Evolutionary conservation across 1,139 yeast genomes (phyloP).

Genomic region (Scheffersomyces insectosa): DNA sequence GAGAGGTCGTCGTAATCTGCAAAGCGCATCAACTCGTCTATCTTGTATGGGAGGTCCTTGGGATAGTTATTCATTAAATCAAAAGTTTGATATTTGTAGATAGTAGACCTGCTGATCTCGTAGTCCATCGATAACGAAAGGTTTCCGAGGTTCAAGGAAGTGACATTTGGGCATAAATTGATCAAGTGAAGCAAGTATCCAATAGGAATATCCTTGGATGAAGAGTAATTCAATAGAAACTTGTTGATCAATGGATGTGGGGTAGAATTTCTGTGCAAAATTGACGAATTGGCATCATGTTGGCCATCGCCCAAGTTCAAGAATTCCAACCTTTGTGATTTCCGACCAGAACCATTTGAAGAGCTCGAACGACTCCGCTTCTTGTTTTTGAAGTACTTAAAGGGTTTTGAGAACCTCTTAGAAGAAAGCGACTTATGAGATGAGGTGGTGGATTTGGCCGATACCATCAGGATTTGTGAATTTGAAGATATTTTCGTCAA

Average conservation of each 20-base stretch:
- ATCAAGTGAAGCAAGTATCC: constrained; percentile 66
- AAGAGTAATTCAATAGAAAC: constrained; percentile 56
- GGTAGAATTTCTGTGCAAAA: constrained; percentile 14
- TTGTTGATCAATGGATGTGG: constrained; percentile 63
- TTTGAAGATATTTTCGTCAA: constrained; percentile 30
- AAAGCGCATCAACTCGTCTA: constrained; percentile 24
- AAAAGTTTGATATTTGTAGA: constrained; percentile 39
- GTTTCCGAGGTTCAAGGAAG: constrained; percentile 51
- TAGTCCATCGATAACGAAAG: constrained; percentile 62
- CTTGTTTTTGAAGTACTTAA: constrained; percentile 25
- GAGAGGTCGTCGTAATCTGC: constrained; percentile 12
- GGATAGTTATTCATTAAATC: constrained; percentile 43
- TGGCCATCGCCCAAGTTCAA: background rate
- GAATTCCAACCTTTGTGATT: background rate
- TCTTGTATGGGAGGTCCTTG: constrained; percentile 24
- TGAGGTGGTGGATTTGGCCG: constrained; percentile 19
- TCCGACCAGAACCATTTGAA: background rate
- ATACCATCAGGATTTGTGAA: constrained; percentile 18
- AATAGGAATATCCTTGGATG: constrained; percentile 65
- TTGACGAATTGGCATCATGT: background rate
- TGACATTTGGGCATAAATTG: constrained; percentile 58
- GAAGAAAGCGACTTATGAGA: constrained; percentile 13
- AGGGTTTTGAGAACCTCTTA: constrained; percentile 23
- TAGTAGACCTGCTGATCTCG: constrained; percentile 35
- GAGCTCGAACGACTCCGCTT: constrained; percentile 12